Base-by-base conservation (phyloP, 495 filamentous ascomycete genomes). In the Tuber brumale region DNA sequence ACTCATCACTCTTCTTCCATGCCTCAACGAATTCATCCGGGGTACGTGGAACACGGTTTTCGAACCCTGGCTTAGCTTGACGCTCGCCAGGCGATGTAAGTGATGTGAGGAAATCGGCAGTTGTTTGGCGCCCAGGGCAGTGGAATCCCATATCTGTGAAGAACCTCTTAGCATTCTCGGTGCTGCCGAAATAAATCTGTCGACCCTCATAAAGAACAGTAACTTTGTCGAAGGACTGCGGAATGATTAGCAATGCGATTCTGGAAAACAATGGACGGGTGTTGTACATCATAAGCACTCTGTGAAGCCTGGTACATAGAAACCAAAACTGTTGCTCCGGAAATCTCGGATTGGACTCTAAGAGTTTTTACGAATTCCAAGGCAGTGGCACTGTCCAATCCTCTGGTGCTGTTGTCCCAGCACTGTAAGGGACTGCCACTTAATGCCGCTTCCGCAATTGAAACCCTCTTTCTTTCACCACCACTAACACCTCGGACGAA, bases 221-320 rank as follows among this genome's bases (percentile, higher is more conserved):
- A 23, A 89, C 91, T 84, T 93, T 94, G 84, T 95, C 92, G 77
- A 95, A 95, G 10, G 87, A 74, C 75, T 79, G 61, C 44, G 71
- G 9, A 42, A 37, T 0, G 31, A 35, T 76, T 69, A 76, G 71
- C 48, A 71, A 51, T 43, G 18, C 48, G 18, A 8, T 1, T 18
- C 14, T 12, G 37, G 37, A 35, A 27, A 45, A 44, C 8, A 41
- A 61, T 0, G 44, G n/a, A 21, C 0, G 23, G 43, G 46, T 31
- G 14, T 35, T 21, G 7, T 39, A 85, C 86, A 80, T 94, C 90
- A 76, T 94, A 95, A 39, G 91, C 91, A 57, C 85, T 86, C 81
- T 96, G 92, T 43, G 91, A 90, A 0, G 92, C 91, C 80, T 97
- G 93, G 83, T 97, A 95, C 78, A 95, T 92, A 12, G 93, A 91